Evolutionary conservation across 2,329 filamentous ascomycete genomes (phyloP), one percentile per base, ranked within the genome.

Genomic region (Phialophora tarda): DNA sequence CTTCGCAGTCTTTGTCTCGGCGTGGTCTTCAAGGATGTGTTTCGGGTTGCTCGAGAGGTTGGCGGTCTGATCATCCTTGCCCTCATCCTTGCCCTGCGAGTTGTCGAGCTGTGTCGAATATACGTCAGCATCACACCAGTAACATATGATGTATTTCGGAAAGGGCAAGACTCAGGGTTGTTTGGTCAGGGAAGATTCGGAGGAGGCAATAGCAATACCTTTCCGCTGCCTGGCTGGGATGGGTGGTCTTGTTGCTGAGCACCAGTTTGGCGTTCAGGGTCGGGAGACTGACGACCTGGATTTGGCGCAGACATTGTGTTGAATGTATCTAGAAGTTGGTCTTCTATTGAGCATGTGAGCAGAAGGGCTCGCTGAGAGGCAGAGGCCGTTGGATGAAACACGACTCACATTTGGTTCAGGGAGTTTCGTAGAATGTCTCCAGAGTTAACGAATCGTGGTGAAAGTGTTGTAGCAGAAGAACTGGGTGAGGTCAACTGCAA

Each of bases 281-380:
- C 81, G 69, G 92, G 93, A 34, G 92, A 96, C 80, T 96, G 86
- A 75, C 89, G 88, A 77, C 91, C 90, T 79, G 85, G 79, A 75
- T 83, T 80, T 71, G 81, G 84, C 64, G 85, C 83, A 73, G 90
- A 88, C 90, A 92, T 92, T 74, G 57, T 63, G 54, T 44, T 53
- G 56, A n/a, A 17, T 26, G 32, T 24, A 17, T n/a, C 4, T 38
- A 17, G 32, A 34, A 26, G 8, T 26, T 55, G 11, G 14, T n/a
- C 17, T 14, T 55, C 47, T 61, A 26, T 41, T n/a, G 30, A 24
- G 10, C 3, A 21, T 7, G 48, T 61, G 59, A 61, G 47, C 28
- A 59, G 17, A 14, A 48, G 48, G 30, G 14, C 26, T 17, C 28
- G 32, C 32, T 12, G 1, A 17, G 17, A 32, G 47, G 57, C 41